Percentiles rank a stretch among this genome's conserved stretches.
Conservation (phyloP, 805 yeast species). For the Metschnikowia cerradonensis region DNA sequence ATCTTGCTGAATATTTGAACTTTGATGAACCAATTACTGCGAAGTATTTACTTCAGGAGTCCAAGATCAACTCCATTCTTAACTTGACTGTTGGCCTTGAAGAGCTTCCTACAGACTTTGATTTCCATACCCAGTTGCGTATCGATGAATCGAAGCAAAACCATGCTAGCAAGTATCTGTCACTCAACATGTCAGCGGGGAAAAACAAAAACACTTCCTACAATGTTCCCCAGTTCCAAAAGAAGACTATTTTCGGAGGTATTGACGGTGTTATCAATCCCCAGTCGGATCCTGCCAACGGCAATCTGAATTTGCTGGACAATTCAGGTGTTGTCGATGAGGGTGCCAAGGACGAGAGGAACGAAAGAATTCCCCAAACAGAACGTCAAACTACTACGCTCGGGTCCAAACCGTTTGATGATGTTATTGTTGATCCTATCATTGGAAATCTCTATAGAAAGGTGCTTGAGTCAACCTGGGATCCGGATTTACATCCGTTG, state of each 20-base stretch:
- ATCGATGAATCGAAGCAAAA: conserved; percentile 25
- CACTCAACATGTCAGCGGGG: conserved; percentile 12
- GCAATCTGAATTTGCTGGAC: background rate
- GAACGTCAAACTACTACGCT: conserved; percentile 5
- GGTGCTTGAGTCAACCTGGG: conserved; percentile 62
- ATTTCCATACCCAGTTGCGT: conserved; percentile 41
- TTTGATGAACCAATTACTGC: conserved; percentile 50
- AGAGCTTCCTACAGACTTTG: conserved; percentile 35
- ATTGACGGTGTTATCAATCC: conserved; percentile 38
- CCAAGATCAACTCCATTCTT: conserved; percentile 80
- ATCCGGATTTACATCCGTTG: conserved; percentile 40
- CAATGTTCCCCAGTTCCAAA: conserved; percentile 40
- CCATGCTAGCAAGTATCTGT: conserved; percentile 3
- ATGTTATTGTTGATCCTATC: conserved; percentile 44
- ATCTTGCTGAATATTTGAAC: conserved; percentile 67
- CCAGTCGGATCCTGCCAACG: conserved; percentile 1
- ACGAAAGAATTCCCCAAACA: conserved; percentile 3
- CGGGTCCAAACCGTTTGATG: conserved; percentile 13
- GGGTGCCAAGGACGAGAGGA: background rate
- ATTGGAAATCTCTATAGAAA: conserved; percentile 48
- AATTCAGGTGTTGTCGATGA: background rate
- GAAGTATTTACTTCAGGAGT: conserved; percentile 67
- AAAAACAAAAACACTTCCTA: conserved; percentile 19
- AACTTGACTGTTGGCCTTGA: conserved; percentile 54
- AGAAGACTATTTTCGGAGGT: conserved; percentile 46